These are phyloP conservation scores for Boletus subparvulus DNA, from an alignment of 768 basidiomycete species.

Conservation along the genomic window DNA sequence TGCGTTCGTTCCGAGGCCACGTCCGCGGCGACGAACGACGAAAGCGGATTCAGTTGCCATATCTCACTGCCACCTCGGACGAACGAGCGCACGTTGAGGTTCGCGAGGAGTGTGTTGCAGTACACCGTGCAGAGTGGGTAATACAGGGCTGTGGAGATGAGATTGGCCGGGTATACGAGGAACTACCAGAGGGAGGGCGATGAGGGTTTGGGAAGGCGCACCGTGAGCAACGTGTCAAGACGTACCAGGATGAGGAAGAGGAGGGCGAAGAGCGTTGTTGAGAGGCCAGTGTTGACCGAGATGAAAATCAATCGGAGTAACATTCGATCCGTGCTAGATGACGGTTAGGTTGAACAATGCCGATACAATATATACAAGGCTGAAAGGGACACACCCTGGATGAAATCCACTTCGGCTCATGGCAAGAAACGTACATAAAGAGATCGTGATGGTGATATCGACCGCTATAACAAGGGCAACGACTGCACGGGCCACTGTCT, in stretches of 20 bases:
- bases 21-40: background rate
- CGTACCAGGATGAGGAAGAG: conserved; percentile 22
- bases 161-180: conserved; percentile 23
- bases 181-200: conserved; percentile 9
- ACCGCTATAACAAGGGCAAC: conserved; percentile 17
- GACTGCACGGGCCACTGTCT: conserved; percentile 16
- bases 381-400: background rate
- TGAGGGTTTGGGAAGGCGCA: background rate
- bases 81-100: conserved; percentile 28
- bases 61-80: conserved; percentile 2
- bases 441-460: conserved; percentile 24
- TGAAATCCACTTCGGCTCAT: conserved; percentile 14
- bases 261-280: conserved; percentile 22
- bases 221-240: background rate
- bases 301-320: conserved; percentile 26
- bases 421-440: background rate
- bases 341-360: background rate
- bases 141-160: conserved; percentile 26
- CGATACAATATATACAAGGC: background rate
- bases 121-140: conserved; percentile 35
- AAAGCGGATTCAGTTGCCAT: background rate
- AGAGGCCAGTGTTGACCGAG: conserved; percentile 27
- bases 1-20: background rate
- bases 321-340: conserved; percentile 25
- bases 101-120: conserved; percentile 35